phyloP scores from a whole-genome alignment of 495 filamentous ascomycete genomes.

The Aspergillus indologenus region DNA sequence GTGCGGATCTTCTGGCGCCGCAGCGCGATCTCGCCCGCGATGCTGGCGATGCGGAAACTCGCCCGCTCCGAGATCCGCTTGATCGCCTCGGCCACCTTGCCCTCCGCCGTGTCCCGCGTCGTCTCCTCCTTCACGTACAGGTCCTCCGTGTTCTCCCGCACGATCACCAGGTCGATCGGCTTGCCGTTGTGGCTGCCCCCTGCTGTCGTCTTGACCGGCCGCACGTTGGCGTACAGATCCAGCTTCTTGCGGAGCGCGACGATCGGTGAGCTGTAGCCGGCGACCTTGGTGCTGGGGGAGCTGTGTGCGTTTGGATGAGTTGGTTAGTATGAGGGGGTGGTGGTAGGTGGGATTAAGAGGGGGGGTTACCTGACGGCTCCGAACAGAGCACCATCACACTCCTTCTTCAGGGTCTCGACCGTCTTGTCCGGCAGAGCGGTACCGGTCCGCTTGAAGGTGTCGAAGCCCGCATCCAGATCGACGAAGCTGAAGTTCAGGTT shows the following conservation, averaged over 20 bases:
- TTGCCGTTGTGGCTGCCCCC: slow-evolving; percentile 44
- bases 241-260: slow-evolving; percentile 94
- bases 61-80: slow-evolving; percentile 91
- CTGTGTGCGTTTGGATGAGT: slow-evolving; percentile 22
- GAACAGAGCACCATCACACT: slow-evolving; percentile 95
- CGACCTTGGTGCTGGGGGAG: slow-evolving; percentile 83
- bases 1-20: slow-evolving; percentile 77
- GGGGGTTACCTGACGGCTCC: slow-evolving; percentile 73
- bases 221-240: slow-evolving; percentile 94
- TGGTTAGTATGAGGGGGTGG: slow-evolving; percentile 7
- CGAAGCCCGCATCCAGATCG: slow-evolving; percentile 87
- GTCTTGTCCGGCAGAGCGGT: slow-evolving; percentile 86
- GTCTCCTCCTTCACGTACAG: slow-evolving; percentile 97
- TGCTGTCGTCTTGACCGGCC: slow-evolving; percentile 83
- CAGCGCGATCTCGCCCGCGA: slow-evolving; percentile 92
- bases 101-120: slow-evolving; percentile 65
- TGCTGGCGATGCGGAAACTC: slow-evolving; percentile 77
- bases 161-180: slow-evolving; percentile 94
- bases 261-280: slow-evolving; percentile 95
- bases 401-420: slow-evolving; percentile 74
- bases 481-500: slow-evolving; percentile 91
- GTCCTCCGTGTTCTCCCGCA: slow-evolving; percentile 98
- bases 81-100: slow-evolving; percentile 93
- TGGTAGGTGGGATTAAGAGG: background rate
- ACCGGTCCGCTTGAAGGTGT: slow-evolving; percentile 86